Evolutionary conservation across 345 rosid species (phyloP), one percentile per base, ranked within the genome.

Genomic region (Rubroshorea leprosula): DNA sequence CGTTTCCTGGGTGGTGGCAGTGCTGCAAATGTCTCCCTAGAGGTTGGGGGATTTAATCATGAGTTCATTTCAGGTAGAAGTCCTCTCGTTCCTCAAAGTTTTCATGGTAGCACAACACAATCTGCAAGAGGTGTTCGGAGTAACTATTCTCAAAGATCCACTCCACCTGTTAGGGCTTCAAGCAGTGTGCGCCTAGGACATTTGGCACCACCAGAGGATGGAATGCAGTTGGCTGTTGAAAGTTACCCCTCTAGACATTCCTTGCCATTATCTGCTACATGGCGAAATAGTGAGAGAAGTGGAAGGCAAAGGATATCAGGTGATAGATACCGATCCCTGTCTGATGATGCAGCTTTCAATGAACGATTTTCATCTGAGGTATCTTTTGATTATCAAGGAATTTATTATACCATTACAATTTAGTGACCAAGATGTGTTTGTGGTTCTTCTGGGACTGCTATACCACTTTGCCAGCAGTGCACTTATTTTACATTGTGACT

Each of bases 351-450:
- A 58, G 66, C 74, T 71, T 67, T 75, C 50, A 84, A 75, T 39
- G 82, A 78, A 47, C 79, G 78, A 52, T 68, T 76, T 66, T 66
- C 82, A 29, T 74, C 92, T 24, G 89, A 85, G 93, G 96, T 90
- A 62, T 61, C 25, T 61, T 12, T 41, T 55, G 9, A 44, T 51
- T 57, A 4, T 44, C 49, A 22, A 49, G 19, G 21, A 46, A 23
- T 61, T 65, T 27, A 4, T 27, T 27, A 27, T 27, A n/a, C n/a
- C n/a, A n/a, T n/a, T n/a, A n/a, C n/a, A n/a, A n/a, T n/a, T n/a
- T n/a, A n/a, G n/a, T n/a, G n/a, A n/a, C n/a, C n/a, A n/a, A n/a
- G n/a, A n/a, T n/a, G n/a, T n/a, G n/a, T n/a, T n/a, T n/a, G n/a
- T n/a, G n/a, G n/a, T n/a, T n/a, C n/a, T n/a, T n/a, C n/a, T n/a